phyloP scores from a whole-genome alignment of 2,329 filamentous ascomycete species.

The Penicillium verrucosum region DNA sequence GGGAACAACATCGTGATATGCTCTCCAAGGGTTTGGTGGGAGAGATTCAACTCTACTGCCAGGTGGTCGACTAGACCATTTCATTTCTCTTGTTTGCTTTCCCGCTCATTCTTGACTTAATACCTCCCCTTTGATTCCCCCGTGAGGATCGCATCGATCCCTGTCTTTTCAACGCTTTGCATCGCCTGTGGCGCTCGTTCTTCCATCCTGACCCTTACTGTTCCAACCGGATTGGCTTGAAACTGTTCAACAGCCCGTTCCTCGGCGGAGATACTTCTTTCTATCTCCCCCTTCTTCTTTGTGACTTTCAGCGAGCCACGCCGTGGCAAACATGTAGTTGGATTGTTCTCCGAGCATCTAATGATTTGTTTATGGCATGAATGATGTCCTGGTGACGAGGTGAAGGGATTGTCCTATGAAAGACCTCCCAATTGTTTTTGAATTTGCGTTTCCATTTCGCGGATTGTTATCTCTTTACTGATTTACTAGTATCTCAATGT shows the following conservation, averaged over 20 bases:
- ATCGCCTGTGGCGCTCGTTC: constrained; percentile 27
- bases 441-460: constrained; percentile 13
- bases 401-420: constrained; percentile 3
- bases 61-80: constrained; percentile 47
- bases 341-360: constrained; percentile 11
- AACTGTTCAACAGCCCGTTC: constrained; percentile 23
- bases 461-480: constrained; percentile 20
- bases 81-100: constrained; percentile 7
- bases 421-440: constrained; percentile 4
- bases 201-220: constrained; percentile 15
- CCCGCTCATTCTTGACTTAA: constrained; percentile 8
- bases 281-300: constrained; percentile 7
- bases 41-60: constrained; percentile 85
- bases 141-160: constrained; percentile 3
- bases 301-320: constrained; percentile 4
- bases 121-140: constrained; percentile 7
- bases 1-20: constrained; percentile 65
- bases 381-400: constrained; percentile 12
- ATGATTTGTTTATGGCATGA: constrained; percentile 18
- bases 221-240: constrained; percentile 33
- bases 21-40: constrained; percentile 68
- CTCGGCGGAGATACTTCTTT: constrained; percentile 15
- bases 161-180: constrained; percentile 12
- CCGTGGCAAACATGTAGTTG: constrained; percentile 8
- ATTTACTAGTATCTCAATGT: constrained; percentile 21